Conservation (phyloP, 2,329 filamentous ascomycete species). For the Diaporthe citriasiana region DNA sequence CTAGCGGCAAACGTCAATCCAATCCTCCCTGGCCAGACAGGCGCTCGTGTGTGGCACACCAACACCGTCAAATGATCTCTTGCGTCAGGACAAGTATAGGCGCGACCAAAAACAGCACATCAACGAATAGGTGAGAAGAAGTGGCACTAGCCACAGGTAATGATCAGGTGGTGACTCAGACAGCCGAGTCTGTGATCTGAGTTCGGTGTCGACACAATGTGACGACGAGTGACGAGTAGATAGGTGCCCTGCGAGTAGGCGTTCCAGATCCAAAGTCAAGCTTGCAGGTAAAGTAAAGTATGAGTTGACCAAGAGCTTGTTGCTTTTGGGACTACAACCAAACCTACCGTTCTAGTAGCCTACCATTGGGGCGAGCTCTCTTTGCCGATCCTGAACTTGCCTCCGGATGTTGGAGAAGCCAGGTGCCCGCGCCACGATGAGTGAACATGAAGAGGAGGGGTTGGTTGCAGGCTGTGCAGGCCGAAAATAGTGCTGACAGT, state of each 20-base stretch:
- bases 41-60: neutral
- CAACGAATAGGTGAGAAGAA: too few relatives aligned
- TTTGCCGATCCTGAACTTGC: neutral
- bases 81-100: neutral
- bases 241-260: too few relatives aligned
- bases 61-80: slow-evolving; percentile 9
- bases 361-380: neutral
- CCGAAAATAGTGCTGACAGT: slow-evolving; percentile 23
- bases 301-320: neutral
- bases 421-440: slow-evolving; percentile 29
- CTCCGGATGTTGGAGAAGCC: slow-evolving; percentile 27
- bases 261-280: neutral
- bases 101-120: neutral
- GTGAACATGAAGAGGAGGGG: neutral
- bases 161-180: slow-evolving; percentile 10
- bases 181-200: neutral
- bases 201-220: neutral
- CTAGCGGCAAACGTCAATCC: slow-evolving; percentile 9
- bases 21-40: neutral
- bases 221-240: neutral
- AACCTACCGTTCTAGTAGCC: neutral
- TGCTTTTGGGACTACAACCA: neutral
- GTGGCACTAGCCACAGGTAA: slow-evolving; percentile 2
- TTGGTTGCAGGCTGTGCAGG: slow-evolving; percentile 15
- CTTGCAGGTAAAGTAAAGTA: neutral